A percentile compares a stretch with the other conserved stretches of the same genome.
Evolutionary conservation across 305 asterid species (phyloP).

Genomic region (Fraxinus albicans): DNA sequence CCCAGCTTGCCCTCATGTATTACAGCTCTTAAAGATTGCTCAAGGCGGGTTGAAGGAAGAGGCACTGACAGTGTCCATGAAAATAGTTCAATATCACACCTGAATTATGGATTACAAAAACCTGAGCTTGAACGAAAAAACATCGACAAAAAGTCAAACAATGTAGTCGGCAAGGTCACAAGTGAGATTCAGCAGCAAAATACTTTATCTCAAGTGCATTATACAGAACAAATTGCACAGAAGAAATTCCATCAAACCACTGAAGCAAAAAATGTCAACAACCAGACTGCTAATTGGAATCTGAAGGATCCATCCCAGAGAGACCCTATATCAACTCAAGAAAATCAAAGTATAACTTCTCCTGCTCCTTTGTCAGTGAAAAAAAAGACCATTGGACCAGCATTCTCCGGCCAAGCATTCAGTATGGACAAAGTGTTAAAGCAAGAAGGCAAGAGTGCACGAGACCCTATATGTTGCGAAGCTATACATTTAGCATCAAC

Average conservation of each 20-base stretch:
- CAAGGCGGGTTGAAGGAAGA: conserved; percentile 33
- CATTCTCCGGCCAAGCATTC: conserved; percentile 37
- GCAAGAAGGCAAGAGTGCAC: conserved; percentile 33
- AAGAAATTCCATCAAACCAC: conserved; percentile 24
- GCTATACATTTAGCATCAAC: conserved; percentile 19
- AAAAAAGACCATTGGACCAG: conserved; percentile 28
- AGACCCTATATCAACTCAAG: conserved; percentile 26
- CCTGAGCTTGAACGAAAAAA: conserved; percentile 29
- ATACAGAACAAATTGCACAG: conserved; percentile 33
- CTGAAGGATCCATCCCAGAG: conserved; percentile 32
- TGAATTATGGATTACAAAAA: conserved; percentile 24
- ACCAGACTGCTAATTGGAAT: conserved; percentile 31
- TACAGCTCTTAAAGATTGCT: conserved; percentile 27
- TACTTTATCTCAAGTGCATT: conserved; percentile 35
- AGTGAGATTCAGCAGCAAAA: conserved; percentile 37
- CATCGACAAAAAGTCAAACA: conserved; percentile 25
- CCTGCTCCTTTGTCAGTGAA: conserved; percentile 25
- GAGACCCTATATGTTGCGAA: conserved; percentile 23
- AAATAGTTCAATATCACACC: conserved; percentile 33
- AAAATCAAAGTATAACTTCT: conserved; percentile 33
- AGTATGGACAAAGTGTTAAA: conserved; percentile 31
- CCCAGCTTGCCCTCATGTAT: conserved; percentile 36
- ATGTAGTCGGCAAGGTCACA: conserved; percentile 23
- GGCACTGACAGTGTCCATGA: conserved; percentile 28
- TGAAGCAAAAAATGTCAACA: conserved; percentile 30